Evolutionary conservation across 441 rosid species (phyloP), one percentile per base, ranked within the genome.

Genomic region (Viola pubescens): DNA sequence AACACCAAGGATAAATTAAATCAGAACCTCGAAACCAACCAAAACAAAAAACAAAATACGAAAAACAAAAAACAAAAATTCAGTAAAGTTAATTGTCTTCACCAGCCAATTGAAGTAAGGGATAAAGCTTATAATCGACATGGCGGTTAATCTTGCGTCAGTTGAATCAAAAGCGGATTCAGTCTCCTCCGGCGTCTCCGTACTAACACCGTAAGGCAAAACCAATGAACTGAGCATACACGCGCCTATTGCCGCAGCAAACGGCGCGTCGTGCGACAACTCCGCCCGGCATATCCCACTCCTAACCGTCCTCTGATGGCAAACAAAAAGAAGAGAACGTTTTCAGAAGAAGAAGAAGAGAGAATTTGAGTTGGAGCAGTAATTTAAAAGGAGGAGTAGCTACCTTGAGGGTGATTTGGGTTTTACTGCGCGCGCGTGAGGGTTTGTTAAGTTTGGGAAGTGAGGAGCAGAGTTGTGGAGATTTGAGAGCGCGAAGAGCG

Each of bases 101-200:
- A 84, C 98, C 91, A 89, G 88, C 98, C 98, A 94, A 78, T 94
- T 86, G 70, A 94, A 89, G 83, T 74, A 89, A 42, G 98, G 98
- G 52, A 94, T 83, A 74, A 94, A 84, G 70, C 89, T 83, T 61
- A 94, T 80, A 74, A 94, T 77, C 63, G 91, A 96, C 95, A 89
- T 94, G 9, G 78, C 97, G 1, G 89, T 82, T 58, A 88, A 67
- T 77, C 95, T 83, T 64, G 84, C 68, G 71, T 89, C 97, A 2
- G 88, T 82, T 9, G 87, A 69, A 48, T 78, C 81, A 59, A 88
- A 60, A 11, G 62, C 78, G 8, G 89, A 75, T 16, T 70, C 75
- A 7, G 58, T 39, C 44, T 67, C 80, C 9, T 77, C 90, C 6
- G 78, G 85, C 0, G 78, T 83, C 7, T 61, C 78, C 0, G 59